phyloP scores from a whole-genome alignment of 2,329 filamentous ascomycete species.

The Aspergillus tanneri region DNA sequence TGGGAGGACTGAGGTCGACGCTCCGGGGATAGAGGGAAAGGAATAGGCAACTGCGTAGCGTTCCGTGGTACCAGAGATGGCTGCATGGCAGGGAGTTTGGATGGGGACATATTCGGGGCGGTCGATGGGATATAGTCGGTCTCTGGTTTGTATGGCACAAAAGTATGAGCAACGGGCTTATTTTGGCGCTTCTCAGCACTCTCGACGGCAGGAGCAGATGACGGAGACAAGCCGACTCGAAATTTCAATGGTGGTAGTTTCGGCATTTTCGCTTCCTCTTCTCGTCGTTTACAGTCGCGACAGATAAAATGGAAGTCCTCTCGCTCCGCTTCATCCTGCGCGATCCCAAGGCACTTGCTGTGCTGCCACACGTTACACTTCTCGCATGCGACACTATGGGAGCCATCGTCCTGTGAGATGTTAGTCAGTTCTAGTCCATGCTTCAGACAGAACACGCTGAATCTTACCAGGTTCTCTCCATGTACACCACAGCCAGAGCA shows the following conservation, averaged over 20 bases:
- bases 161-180: constrained; percentile 15
- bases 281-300: constrained; percentile 68
- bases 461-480: constrained; percentile 69
- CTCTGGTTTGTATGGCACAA: constrained; percentile 29
- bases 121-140: constrained; percentile 17
- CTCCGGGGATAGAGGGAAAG: constrained; percentile 30
- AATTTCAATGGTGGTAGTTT: constrained; percentile 64
- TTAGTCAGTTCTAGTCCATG: constrained; percentile 21
- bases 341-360: constrained; percentile 83
- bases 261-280: constrained; percentile 60
- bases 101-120: constrained; percentile 23
- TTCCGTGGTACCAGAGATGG: constrained; percentile 15
- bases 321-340: constrained; percentile 73
- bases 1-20: constrained; percentile 29
- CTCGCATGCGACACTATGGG: constrained; percentile 91
- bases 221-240: constrained; percentile 52
- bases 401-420: constrained; percentile 70
- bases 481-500: constrained; percentile 83
- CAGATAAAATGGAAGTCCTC: constrained; percentile 89
- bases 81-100: constrained; percentile 19
- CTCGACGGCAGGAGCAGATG: constrained; percentile 24
- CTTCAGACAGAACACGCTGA: background rate
- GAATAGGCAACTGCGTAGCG: constrained; percentile 13
- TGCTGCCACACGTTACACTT: constrained; percentile 96
- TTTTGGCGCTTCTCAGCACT: constrained; percentile 24